Evolutionary conservation across 2,329 filamentous ascomycete genomes (phyloP).

Genomic region (Aspergillus fructus): DNA sequence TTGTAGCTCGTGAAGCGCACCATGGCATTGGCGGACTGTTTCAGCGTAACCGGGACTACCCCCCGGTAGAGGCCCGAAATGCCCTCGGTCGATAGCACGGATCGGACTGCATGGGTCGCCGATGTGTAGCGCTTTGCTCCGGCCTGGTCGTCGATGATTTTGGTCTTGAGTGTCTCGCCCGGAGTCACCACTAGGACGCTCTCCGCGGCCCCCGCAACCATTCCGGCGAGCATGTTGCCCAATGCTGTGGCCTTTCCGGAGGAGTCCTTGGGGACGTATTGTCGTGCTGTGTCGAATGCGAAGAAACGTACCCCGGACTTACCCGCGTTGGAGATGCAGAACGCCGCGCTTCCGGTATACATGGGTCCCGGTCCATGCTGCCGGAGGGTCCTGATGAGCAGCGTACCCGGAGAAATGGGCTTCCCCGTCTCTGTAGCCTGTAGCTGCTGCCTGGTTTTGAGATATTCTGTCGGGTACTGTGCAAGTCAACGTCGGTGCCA

Average conservation of each 20-base stretch:
- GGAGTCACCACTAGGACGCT: constrained; percentile 63
- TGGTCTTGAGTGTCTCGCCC: constrained; percentile 66
- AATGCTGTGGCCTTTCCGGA: constrained; percentile 45
- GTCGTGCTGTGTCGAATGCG: constrained; percentile 15
- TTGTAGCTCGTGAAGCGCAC: constrained; percentile 63
- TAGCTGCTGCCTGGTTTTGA: constrained; percentile 20
- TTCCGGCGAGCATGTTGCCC: constrained; percentile 59
- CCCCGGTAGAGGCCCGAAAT: constrained; percentile 57
- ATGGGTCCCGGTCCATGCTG: constrained; percentile 12
- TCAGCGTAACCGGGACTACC: constrained; percentile 59
- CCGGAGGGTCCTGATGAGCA: constrained; percentile 10
- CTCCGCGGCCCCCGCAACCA: constrained; percentile 61
- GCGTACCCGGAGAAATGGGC: neutral
- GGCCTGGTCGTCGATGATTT: constrained; percentile 57
- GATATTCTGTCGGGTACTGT: constrained; percentile 20
- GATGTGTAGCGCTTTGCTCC: constrained; percentile 49
- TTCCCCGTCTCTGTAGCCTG: neutral
- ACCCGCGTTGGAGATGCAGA: constrained; percentile 18
- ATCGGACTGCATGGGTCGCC: constrained; percentile 50
- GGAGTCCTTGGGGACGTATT: constrained; percentile 12
- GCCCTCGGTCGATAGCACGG: constrained; percentile 53
- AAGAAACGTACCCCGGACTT: constrained; percentile 21
- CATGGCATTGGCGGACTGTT: constrained; percentile 45
- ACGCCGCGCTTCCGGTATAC: constrained; percentile 16
- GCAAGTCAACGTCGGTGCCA: neutral